A percentile compares a stretch with the other conserved stretches of the same genome.
phyloP scores from a whole-genome alignment of 1,284 basidiomycete species.

The Fomitopsis betulina region DNA sequence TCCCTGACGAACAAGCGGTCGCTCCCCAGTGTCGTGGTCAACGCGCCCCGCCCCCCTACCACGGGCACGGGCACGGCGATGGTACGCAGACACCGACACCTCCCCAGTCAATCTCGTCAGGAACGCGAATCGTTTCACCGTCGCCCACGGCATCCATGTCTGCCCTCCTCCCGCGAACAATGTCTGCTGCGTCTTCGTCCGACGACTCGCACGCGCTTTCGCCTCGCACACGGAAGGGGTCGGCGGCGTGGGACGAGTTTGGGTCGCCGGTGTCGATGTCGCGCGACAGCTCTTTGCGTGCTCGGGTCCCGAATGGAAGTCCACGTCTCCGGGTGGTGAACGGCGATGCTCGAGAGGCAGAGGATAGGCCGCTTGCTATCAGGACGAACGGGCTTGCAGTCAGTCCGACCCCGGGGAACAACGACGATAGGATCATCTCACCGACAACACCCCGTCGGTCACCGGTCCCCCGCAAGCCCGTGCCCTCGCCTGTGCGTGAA shows the following conservation, averaged over 20 bases:
- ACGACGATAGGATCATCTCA: neutral
- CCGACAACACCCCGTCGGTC: slow-evolving; percentile 2
- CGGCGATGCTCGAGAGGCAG: neutral
- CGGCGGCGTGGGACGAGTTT: slow-evolving; percentile 13
- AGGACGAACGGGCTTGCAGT: slow-evolving; percentile 1
- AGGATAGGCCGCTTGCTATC: neutral
- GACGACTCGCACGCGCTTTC: neutral
- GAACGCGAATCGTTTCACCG: slow-evolving; percentile 5
- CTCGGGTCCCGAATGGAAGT: neutral
- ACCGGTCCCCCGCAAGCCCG: slow-evolving; percentile 5
- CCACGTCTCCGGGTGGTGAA: neutral
- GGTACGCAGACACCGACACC: slow-evolving; percentile 7
- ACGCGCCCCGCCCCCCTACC: slow-evolving; percentile 18
- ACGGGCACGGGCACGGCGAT: neutral
- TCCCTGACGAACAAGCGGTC: slow-evolving; percentile 20
- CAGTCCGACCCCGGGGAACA: neutral
- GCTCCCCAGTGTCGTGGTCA: slow-evolving; percentile 26
- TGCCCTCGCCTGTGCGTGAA: neutral
- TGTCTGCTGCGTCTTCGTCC: neutral
- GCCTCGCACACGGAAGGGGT: slow-evolving; percentile 15
- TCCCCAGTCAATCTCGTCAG: slow-evolving; percentile 10
- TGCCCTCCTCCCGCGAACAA: slow-evolving; percentile 7
- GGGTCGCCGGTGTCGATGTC: neutral
- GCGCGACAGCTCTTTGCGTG: neutral
- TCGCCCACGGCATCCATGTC: slow-evolving; percentile 9